These are phyloP conservation scores for Alternaria dauci DNA, from an alignment of 2,329 filamentous ascomycete species.

Conservation along the genomic window DNA sequence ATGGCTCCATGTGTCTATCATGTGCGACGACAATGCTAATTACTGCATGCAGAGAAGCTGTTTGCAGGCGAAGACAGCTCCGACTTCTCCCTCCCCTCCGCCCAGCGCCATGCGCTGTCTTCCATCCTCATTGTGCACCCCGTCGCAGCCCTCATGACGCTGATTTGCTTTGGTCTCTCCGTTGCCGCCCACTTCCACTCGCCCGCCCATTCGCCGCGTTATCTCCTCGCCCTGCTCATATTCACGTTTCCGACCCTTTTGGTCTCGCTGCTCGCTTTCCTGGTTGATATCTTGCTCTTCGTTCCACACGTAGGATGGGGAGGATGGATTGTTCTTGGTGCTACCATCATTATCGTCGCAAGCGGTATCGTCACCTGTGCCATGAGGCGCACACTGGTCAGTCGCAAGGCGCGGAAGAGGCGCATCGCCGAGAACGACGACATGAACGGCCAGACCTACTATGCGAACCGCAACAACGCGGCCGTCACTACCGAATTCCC, in stretches of 20 bases:
- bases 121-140: conserved; percentile 92
- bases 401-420: conserved; percentile 90
- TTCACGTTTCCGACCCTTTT: conserved; percentile 86
- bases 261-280: conserved; percentile 83
- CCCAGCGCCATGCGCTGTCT: conserved; percentile 74
- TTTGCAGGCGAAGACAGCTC: conserved; percentile 55
- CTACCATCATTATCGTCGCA: conserved; percentile 83
- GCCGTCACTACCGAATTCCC: conserved; percentile 52
- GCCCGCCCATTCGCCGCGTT: conserved; percentile 88
- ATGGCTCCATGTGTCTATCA: conserved; percentile 48
- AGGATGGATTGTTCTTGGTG: conserved; percentile 89
- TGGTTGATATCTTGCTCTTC: conserved; percentile 93
- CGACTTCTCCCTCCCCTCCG: conserved; percentile 72
- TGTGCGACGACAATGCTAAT: conserved; percentile 22
- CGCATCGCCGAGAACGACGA: conserved; percentile 93
- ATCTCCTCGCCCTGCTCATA: conserved; percentile 84
- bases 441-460: conserved; percentile 95
- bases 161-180: conserved; percentile 84
- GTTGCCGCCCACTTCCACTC: conserved; percentile 84
- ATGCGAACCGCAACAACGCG: conserved; percentile 59
- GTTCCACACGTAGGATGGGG: conserved; percentile 94
- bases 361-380: conserved; percentile 89
- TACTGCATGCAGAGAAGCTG: conserved; percentile 53
- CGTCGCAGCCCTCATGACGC: conserved; percentile 82
- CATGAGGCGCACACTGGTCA: conserved; percentile 91